phyloP scores from a whole-genome alignment of 2,329 filamentous ascomycete species.

The Chrysosphaeria jannelii region DNA sequence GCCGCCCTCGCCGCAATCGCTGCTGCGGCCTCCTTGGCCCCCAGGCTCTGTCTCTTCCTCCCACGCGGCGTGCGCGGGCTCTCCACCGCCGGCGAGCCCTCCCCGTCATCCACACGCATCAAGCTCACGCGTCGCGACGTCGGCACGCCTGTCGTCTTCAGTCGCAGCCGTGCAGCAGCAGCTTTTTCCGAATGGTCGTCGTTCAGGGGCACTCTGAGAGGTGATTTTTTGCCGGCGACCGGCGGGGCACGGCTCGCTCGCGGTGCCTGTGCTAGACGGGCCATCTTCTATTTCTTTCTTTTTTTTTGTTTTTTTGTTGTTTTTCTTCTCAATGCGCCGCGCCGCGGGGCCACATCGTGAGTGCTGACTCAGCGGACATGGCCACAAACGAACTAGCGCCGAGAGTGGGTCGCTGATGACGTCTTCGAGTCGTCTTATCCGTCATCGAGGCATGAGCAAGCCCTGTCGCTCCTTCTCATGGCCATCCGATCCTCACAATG shows the following conservation, averaged over 20 bases:
- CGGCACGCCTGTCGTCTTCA: constrained; percentile 42
- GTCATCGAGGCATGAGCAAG: too few relatives aligned
- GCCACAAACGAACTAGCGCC: too few relatives aligned
- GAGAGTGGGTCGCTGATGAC: too few relatives aligned
- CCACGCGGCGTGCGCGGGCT: constrained; percentile 19
- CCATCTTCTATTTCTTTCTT: constrained; percentile 12
- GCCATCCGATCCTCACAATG: too few relatives aligned
- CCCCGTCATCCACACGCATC: constrained; percentile 25
- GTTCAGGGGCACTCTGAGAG: constrained; percentile 61
- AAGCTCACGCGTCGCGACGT: constrained; percentile 31
- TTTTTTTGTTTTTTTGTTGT: constrained; percentile 2
- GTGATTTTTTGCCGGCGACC: too few relatives aligned
- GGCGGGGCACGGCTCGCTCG: constrained; percentile 14
- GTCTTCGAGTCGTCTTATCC: too few relatives aligned
- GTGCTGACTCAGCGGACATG: too few relatives aligned
- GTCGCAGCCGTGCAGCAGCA: constrained; percentile 61
- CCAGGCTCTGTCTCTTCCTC: constrained; percentile 3
- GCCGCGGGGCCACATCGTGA: too few relatives aligned
- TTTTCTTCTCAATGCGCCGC: too few relatives aligned
- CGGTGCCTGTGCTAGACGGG: constrained; percentile 24
- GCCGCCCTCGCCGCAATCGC: constrained; percentile 1
- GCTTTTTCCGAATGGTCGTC: constrained; percentile 87
- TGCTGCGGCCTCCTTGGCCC: constrained; percentile 8
- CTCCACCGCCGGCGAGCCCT: constrained; percentile 15
- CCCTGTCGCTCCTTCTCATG: too few relatives aligned